Percentiles rank a stretch among this genome's conserved stretches.
Conservation (phyloP, 2,329 filamentous ascomycete genomes). For the Hymenoscyphus albidus region DNA sequence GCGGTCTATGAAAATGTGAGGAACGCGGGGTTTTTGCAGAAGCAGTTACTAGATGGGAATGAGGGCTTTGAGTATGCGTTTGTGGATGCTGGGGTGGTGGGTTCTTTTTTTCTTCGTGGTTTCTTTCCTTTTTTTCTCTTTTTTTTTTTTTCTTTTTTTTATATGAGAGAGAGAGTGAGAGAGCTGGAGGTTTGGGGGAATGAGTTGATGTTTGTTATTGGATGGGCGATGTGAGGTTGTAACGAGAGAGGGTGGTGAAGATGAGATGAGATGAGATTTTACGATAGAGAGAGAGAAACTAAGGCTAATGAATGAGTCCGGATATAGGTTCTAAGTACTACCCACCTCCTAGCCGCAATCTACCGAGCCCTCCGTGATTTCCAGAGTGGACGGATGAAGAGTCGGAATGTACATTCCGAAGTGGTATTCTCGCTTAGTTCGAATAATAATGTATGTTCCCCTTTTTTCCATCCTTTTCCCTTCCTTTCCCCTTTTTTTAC, state of each 20-base stretch:
- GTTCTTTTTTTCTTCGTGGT: slow-evolving; percentile 28
- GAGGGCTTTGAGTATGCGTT: slow-evolving; percentile 88
- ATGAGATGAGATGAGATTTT: slow-evolving; percentile 17
- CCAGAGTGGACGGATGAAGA: slow-evolving; percentile 41
- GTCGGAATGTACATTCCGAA: slow-evolving; percentile 52
- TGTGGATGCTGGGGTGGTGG: slow-evolving; percentile 76
- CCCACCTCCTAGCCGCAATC: slow-evolving; percentile 46
- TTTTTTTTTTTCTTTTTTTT: too few species aligned
- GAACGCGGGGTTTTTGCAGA: slow-evolving; percentile 74
- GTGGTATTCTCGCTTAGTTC: slow-evolving; percentile 52
- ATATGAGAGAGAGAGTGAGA: too few species aligned
- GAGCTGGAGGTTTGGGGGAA: too few species aligned
- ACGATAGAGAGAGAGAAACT: background rate
- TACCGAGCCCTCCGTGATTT: slow-evolving; percentile 48
- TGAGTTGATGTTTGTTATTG: too few species aligned
- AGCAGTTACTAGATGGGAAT: slow-evolving; percentile 83
- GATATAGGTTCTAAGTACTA: slow-evolving; percentile 43
- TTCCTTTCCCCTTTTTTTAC: background rate
- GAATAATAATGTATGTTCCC: slow-evolving; percentile 48
- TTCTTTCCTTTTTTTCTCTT: background rate
- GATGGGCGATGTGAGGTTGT: too few species aligned
- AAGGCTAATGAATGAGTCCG: slow-evolving; percentile 4
- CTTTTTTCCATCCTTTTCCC: background rate
- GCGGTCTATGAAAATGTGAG: slow-evolving; percentile 71
- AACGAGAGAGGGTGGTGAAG: too few species aligned